Evolutionary conservation across 345 rosid genomes (phyloP).

Genomic region (Carallia brachiata): DNA sequence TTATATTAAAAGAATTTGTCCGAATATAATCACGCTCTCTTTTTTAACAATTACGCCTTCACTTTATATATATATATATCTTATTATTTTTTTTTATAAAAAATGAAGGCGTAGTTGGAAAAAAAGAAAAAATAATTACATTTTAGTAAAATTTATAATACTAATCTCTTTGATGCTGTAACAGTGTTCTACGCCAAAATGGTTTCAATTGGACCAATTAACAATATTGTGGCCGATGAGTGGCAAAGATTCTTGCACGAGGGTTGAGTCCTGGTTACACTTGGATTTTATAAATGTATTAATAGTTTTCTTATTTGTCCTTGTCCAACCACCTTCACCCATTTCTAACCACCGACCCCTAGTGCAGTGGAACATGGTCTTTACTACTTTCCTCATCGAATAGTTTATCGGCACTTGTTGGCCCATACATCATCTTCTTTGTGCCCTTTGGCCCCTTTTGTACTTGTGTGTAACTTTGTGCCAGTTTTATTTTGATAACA

Average conservation of each 20-base stretch:
- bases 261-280: slow-evolving; percentile 54
- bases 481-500: background rate
- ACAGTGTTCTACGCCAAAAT: no score
- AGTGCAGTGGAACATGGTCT: slow-evolving; percentile 38
- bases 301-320: slow-evolving; percentile 26
- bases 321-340: slow-evolving; percentile 96
- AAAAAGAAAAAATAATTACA: no score
- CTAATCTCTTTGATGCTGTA: no score
- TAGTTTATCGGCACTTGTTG: slow-evolving; percentile 20
- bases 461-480: background rate
- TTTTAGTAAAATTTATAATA: no score
- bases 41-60: no score
- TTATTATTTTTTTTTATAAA: no score
- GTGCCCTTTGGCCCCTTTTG: slow-evolving; percentile 9
- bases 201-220: background rate
- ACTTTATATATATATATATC: no score
- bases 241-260: slow-evolving; percentile 38
- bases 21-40: no score
- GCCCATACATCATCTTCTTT: slow-evolving; percentile 16
- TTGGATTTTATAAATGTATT: background rate
- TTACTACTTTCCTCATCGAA: slow-evolving; percentile 9
- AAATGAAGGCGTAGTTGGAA: no score
- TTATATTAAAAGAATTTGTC: no score
- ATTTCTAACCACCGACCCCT: slow-evolving; percentile 74
- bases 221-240: slow-evolving; percentile 2